phyloP scores from a whole-genome alignment of 352 stramenopile genomes.

The Phytophthora colocasiae region DNA sequence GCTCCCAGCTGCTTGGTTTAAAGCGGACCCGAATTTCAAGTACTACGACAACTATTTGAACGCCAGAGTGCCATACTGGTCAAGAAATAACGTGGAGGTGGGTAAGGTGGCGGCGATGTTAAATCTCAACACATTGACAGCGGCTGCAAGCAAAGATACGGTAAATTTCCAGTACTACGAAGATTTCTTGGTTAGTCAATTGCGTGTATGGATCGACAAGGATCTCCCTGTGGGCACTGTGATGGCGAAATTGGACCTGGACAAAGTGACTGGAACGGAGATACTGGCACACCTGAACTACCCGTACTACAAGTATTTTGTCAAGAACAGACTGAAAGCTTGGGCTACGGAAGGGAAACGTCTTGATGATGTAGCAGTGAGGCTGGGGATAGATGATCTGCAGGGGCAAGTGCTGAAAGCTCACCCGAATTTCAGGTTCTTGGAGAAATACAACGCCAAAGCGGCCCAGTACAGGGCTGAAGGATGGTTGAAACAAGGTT shows the following conservation, averaged over 20 bases:
- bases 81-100: neutral
- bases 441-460: neutral
- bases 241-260: constrained; percentile 16
- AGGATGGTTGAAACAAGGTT: constrained; percentile 7
- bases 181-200: constrained; percentile 6
- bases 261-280: constrained; percentile 5
- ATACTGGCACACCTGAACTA: constrained; percentile 19
- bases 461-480: constrained; percentile 3
- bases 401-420: neutral
- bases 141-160: neutral
- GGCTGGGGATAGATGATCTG: constrained; percentile 3
- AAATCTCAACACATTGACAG: constrained; percentile 7
- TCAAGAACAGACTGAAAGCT: constrained; percentile 11
- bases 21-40: constrained; percentile 11
- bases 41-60: constrained; percentile 20
- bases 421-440: constrained; percentile 14
- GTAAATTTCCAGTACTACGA: constrained; percentile 27
- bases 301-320: constrained; percentile 16
- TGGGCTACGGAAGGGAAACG: constrained; percentile 2
- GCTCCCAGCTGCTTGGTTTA: too few species aligned
- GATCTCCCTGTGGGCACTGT: neutral
- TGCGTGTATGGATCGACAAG: constrained; percentile 4
- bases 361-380: neutral
- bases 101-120: constrained; percentile 5
- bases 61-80: neutral